These are phyloP conservation scores for Hymenoscyphus albidus DNA, from an alignment of 2,329 filamentous ascomycete genomes.

Conservation along the genomic window DNA sequence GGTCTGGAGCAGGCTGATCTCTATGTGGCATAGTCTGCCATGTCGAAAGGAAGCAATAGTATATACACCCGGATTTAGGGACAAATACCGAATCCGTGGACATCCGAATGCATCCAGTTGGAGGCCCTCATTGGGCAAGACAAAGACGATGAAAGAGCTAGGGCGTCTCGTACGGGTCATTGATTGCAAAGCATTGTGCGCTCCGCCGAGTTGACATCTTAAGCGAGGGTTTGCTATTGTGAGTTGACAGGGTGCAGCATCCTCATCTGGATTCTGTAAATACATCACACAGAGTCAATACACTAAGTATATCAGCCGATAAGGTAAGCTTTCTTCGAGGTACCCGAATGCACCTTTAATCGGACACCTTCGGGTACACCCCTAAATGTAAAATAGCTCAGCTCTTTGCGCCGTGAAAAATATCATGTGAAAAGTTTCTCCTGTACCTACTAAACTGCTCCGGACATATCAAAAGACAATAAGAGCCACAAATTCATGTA, in stretches of 20 bases:
- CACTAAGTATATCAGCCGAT: neutral
- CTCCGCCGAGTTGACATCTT: neutral
- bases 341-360: neutral
- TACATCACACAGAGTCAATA: neutral
- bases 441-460: neutral
- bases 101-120: neutral
- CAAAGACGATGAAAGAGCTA: neutral
- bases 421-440: neutral
- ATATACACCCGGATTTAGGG: neutral
- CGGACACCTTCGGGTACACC: neutral
- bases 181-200: conserved; percentile 14
- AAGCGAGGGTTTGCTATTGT: neutral
- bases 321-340: neutral
- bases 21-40: neutral
- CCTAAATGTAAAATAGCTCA: neutral
- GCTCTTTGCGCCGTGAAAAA: neutral
- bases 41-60: neutral
- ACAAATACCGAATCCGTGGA: neutral
- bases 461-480: neutral
- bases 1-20: neutral
- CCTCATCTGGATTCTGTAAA: no score
- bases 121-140: neutral
- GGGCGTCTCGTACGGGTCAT: conserved; percentile 11
- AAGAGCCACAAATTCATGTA: neutral
- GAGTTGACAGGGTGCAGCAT: no score